Evolutionary conservation across 768 basidiomycete genomes (phyloP).

Genomic region (Tulasnella sp.): DNA sequence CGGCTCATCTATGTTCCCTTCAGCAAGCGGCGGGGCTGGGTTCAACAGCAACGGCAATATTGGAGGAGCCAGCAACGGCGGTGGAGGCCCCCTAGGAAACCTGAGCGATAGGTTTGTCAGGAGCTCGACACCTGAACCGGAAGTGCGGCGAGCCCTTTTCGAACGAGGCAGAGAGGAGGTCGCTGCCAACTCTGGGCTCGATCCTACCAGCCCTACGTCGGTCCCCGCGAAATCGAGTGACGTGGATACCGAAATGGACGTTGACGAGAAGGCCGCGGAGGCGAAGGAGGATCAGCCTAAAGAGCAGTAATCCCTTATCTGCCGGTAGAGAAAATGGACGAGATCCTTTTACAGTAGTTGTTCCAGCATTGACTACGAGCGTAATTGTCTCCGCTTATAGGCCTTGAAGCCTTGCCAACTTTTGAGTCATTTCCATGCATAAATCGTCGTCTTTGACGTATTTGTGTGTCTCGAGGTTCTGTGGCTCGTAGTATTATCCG

Average conservation of each 20-base stretch:
- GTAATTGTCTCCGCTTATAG: too few species aligned
- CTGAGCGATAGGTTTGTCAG: constrained; percentile 21
- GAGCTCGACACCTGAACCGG: constrained; percentile 20
- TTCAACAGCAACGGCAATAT: neutral
- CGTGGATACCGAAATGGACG: neutral
- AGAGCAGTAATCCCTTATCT: neutral
- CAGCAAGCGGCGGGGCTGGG: neutral
- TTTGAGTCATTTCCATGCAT: too few species aligned
- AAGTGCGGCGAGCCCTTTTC: constrained; percentile 1
- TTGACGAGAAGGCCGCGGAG: neutral
- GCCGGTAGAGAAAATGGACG: neutral
- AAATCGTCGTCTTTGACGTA: too few species aligned
- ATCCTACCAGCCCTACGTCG: neutral
- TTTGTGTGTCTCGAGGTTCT: too few species aligned
- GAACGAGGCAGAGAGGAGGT: constrained; percentile 4
- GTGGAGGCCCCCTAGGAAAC: neutral
- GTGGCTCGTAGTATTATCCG: too few species aligned
- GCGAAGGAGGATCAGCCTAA: neutral
- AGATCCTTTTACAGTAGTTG: too few species aligned
- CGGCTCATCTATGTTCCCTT: constrained; percentile 7
- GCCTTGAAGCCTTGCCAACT: too few species aligned
- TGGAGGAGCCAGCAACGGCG: neutral
- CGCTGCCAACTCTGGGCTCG: neutral
- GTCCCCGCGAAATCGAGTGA: neutral
- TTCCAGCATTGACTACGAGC: too few species aligned